These are phyloP conservation scores for Linnemannia hyalina DNA, from an alignment of 192 early-diverging fungal genomes.

Conservation along the genomic window DNA sequence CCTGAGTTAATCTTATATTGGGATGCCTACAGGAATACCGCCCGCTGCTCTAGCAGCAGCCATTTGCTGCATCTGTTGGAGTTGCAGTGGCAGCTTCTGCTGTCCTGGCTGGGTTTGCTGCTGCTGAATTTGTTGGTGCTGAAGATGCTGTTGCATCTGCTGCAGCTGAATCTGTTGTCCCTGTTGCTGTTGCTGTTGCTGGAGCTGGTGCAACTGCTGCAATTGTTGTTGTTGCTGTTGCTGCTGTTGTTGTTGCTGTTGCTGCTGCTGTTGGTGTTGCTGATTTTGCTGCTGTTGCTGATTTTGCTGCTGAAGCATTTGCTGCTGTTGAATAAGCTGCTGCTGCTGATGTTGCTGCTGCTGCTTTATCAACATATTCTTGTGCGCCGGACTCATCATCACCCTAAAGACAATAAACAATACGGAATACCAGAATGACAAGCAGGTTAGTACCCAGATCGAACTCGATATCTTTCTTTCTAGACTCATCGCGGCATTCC, in stretches of 20 bases:
- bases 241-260: slow-evolving; percentile 28
- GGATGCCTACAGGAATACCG: slow-evolving; percentile 8
- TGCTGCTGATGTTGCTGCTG: slow-evolving; percentile 39
- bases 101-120: slow-evolving; percentile 1
- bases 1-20: not conserved
- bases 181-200: slow-evolving; percentile 18
- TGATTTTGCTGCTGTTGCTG: slow-evolving; percentile 14
- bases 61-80: slow-evolving; percentile 29
- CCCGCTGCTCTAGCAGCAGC: slow-evolving; percentile 10
- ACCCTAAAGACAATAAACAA: slow-evolving; percentile 3
- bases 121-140: slow-evolving; percentile 21
- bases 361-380: slow-evolving; percentile 12
- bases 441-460: not conserved
- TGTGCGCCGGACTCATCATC: slow-evolving; percentile 32
- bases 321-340: slow-evolving; percentile 36
- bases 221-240: slow-evolving; percentile 27
- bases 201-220: slow-evolving; percentile 24
- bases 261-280: slow-evolving; percentile 25
- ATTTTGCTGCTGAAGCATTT: slow-evolving; percentile 11
- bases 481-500: not conserved
- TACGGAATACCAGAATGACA: not conserved
- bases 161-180: slow-evolving; percentile 6
- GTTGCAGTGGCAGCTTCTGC: slow-evolving; percentile 12
- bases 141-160: slow-evolving; percentile 20
- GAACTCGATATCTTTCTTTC: no score